phyloP scores from a whole-genome alignment of 1,284 basidiomycete genomes.

The Sphaerobolus stellatus region DNA sequence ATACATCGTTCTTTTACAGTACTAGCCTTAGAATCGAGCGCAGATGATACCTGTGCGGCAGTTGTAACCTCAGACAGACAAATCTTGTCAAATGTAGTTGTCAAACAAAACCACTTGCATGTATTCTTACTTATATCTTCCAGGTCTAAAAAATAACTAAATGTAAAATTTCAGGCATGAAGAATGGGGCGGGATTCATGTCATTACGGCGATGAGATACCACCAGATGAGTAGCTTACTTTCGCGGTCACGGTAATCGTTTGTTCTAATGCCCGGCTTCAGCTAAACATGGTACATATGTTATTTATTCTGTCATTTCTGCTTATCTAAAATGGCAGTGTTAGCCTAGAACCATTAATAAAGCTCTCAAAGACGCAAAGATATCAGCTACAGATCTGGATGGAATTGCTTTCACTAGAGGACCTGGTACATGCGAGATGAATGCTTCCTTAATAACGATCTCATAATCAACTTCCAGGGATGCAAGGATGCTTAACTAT shows the following conservation, averaged over 20 bases:
- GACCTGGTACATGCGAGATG: constrained; percentile 59
- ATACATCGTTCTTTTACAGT: constrained; percentile 54
- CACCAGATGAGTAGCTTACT: constrained; percentile 46
- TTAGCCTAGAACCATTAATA: constrained; percentile 72
- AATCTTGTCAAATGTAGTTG: constrained; percentile 80
- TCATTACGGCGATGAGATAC: constrained; percentile 68
- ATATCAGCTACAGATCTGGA: constrained; percentile 66
- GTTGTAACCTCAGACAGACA: constrained; percentile 66
- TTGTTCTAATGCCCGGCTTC: constrained; percentile 18
- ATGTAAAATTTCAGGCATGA: constrained; percentile 51
- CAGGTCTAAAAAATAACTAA: constrained; percentile 1
- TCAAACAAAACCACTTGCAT: constrained; percentile 71
- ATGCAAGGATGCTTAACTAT: constrained; percentile 81
- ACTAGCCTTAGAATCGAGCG: constrained; percentile 81
- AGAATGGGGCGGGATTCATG: constrained; percentile 80
- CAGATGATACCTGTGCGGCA: constrained; percentile 88
- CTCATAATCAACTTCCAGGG: constrained; percentile 39
- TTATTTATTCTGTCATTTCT: background rate
- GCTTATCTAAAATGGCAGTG: constrained; percentile 4
- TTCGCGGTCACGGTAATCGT: background rate
- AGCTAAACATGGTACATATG: constrained; percentile 63
- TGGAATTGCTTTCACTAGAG: constrained; percentile 88
- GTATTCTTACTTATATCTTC: constrained; percentile 20
- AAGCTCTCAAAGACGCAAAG: constrained; percentile 65
- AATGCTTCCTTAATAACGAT: background rate